Evolutionary conservation across 257 asterid genomes (phyloP).

Genomic region (Ajuga chamaepitys): DNA sequence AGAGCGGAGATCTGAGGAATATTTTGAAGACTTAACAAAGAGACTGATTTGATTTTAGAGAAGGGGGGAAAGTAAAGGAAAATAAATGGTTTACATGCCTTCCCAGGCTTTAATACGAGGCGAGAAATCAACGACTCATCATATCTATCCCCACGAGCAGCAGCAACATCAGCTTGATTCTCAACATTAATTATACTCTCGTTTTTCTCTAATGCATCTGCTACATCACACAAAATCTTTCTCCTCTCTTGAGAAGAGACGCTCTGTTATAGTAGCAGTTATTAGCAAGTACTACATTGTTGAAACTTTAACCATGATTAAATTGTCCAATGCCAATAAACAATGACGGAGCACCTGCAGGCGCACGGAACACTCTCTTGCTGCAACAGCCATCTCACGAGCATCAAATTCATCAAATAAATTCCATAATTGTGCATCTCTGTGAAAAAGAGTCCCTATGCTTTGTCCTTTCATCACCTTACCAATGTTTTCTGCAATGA

Average conservation of each 20-base stretch:
- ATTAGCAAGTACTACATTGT: not conserved
- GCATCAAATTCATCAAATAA: conserved; percentile 37
- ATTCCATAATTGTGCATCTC: conserved; percentile 60
- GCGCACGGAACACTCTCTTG: conserved; percentile 61
- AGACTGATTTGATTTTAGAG: not conserved
- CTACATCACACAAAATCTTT: conserved; percentile 53
- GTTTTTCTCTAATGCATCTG: conserved; percentile 60
- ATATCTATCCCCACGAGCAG: conserved; percentile 57
- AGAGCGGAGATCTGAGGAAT: conserved; percentile 38
- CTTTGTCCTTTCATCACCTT: conserved; percentile 58
- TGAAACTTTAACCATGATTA: not conserved
- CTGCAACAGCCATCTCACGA: conserved; percentile 71
- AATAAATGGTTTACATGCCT: conserved; percentile 29
- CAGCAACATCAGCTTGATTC: conserved; percentile 63
- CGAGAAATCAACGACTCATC: conserved; percentile 69
- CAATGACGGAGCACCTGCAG: conserved; percentile 43
- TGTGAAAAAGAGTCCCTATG: conserved; percentile 71
- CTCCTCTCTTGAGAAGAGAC: conserved; percentile 61
- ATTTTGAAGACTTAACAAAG: not conserved
- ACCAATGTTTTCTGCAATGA: conserved; percentile 45
- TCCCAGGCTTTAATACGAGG: conserved; percentile 48
- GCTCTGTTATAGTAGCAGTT: conserved; percentile 28
- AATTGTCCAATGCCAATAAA: not conserved
- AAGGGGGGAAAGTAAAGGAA: not conserved
- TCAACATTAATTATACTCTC: conserved; percentile 34